A percentile compares a stretch with the other conserved stretches of the same genome.
These are phyloP conservation scores for Piper longum DNA, from an alignment of 164 flowering plant species.

Conservation along the genomic window DNA sequence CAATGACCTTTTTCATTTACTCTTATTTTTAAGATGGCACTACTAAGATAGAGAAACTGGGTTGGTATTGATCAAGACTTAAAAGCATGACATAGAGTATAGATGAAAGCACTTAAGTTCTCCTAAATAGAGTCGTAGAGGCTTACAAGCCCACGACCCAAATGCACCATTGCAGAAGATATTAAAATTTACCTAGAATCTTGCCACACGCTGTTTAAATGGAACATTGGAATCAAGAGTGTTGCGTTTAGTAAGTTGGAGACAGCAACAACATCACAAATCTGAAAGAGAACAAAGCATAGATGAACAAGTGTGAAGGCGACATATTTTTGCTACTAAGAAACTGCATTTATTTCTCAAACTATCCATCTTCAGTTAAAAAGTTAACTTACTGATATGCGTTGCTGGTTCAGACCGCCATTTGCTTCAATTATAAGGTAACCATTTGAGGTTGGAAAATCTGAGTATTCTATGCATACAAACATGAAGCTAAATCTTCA, in stretches of 20 bases:
- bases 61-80: too few relatives aligned
- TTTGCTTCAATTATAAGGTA: slow-evolving; percentile 87
- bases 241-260: slow-evolving; percentile 70
- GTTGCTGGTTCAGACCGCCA: slow-evolving; percentile 96
- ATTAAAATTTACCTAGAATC: slow-evolving; percentile 44
- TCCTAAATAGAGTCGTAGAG: neutral
- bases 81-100: too few relatives aligned
- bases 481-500: neutral
- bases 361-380: neutral
- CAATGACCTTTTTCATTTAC: too few relatives aligned
- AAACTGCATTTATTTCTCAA: neutral
- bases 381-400: slow-evolving; percentile 56
- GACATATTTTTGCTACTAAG: neutral
- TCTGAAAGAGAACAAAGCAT: slow-evolving; percentile 21
- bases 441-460: slow-evolving; percentile 37
- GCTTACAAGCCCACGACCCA: neutral
- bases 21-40: too few relatives aligned
- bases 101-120: too few relatives aligned
- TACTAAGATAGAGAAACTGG: too few relatives aligned
- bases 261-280: slow-evolving; percentile 82
- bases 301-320: neutral
- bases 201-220: slow-evolving; percentile 73
- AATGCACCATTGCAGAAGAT: neutral
- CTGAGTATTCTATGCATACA: neutral
- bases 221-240: slow-evolving; percentile 69